Evolutionary conservation across 257 asterid species (phyloP), one percentile per base, ranked within the genome.

Genomic region (Nicotiana benthamiana): DNA sequence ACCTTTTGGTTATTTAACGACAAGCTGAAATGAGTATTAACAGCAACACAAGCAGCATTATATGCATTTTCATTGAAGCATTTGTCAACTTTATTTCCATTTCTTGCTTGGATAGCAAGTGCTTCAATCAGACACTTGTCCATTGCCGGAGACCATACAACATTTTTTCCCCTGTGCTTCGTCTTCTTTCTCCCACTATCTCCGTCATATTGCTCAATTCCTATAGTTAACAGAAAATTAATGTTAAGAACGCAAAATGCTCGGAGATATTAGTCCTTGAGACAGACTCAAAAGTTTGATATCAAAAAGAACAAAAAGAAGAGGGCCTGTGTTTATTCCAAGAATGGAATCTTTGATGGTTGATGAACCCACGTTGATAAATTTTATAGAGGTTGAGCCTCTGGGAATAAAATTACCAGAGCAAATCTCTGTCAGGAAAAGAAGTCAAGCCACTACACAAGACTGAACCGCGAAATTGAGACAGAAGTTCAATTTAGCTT

Each of bases 61-160:
- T 48, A 74, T 15, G 79, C 79, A 74, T 74, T 74, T 24, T 74
- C 79, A 48, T 74, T 74, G 79, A 74, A 74, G 61, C 79, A 46
- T 48, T 74, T 74, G 79, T 74, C 79, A 74, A 48, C 61, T 74
- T 74, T 74, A 74, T 74, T 74, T 74, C 79, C 79, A 26, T 74
- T 74, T 74, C 79, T 74, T 48, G 61, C 79, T 74, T 74, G 79
- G 54, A 74, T 48, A 24, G 79, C 52, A 74, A 74, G 79, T 48
- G 79, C 61, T 74, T 74, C 79, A 74, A 74, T 74, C 24, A 74
- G 59, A 48, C 79, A 74, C 43, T 74, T 74, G 61, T 74, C 79
- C 79, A 74, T 74, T 48, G 43, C 79, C 4, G 79, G 79, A 48
- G 79, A 74, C 79, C 61, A 74, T 48, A 74, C 79, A 48, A 74